Percentiles rank a stretch among this genome's conserved stretches.
These are phyloP conservation scores for Silene vulgaris DNA, from an alignment of 179 eudicot genomes.

Conservation along the genomic window DNA sequence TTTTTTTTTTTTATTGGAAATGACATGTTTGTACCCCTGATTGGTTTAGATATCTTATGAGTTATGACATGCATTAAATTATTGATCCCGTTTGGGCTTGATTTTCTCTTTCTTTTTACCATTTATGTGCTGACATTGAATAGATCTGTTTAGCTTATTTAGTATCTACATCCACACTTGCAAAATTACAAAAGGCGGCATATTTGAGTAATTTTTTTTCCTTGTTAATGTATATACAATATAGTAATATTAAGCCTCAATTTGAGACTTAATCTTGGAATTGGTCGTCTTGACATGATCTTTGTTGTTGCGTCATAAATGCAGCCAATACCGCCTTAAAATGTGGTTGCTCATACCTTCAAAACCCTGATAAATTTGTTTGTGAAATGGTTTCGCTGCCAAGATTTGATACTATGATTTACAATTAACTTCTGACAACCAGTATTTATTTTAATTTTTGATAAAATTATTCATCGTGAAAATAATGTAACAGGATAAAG, in stretches of 20 bases:
- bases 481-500: slow-evolving; percentile 60
- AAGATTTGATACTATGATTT: background rate
- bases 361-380: background rate
- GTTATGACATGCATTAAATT: background rate
- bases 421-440: background rate
- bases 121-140: background rate
- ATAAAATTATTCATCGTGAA: background rate
- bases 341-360: background rate
- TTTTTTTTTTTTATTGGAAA: background rate
- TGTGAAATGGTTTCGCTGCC: background rate
- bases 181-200: background rate
- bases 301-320: background rate
- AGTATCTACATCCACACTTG: background rate
- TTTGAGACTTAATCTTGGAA: background rate
- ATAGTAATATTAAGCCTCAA: background rate
- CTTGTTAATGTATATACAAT: background rate
- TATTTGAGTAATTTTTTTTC: background rate
- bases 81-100: background rate
- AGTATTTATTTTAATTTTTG: background rate
- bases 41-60: background rate
- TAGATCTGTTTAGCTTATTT: slow-evolving; percentile 3
- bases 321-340: background rate
- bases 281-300: background rate
- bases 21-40: background rate
- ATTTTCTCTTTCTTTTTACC: background rate